phyloP scores from a whole-genome alignment of 2,329 filamentous ascomycete species.

The Fusarium bulbicola region DNA sequence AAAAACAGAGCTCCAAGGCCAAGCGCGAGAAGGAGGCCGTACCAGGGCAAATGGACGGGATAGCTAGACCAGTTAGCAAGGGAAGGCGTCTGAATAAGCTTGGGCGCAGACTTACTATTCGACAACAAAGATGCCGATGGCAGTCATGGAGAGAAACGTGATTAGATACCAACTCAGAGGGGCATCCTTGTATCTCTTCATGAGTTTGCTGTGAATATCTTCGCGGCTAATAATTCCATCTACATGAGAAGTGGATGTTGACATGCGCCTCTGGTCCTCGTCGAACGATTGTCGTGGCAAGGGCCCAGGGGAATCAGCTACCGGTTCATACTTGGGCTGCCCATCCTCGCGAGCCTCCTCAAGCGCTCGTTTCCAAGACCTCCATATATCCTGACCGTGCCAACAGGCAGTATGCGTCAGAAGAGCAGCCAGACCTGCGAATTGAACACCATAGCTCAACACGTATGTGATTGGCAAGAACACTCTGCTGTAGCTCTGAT shows the following conservation, averaged over 20 bases:
- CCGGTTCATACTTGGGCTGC: conserved; percentile 62
- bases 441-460: conserved; percentile 85
- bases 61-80: conserved; percentile 60
- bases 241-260: conserved; percentile 51
- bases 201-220: conserved; percentile 85
- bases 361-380: conserved; percentile 76
- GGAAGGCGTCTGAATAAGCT: background rate
- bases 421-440: conserved; percentile 81
- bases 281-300: conserved; percentile 29
- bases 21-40: conserved; percentile 81
- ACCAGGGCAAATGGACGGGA: conserved; percentile 86
- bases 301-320: conserved; percentile 47
- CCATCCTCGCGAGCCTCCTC: conserved; percentile 66
- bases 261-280: conserved; percentile 35
- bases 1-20: conserved; percentile 83
- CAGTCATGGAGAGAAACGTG: conserved; percentile 79
- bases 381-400: conserved; percentile 85
- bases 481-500: conserved; percentile 82
- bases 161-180: conserved; percentile 83
- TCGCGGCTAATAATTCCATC: conserved; percentile 73
- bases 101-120: conserved; percentile 71
- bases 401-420: conserved; percentile 84
- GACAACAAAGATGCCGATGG: conserved; percentile 83
- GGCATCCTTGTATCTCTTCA: conserved; percentile 84
- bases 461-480: conserved; percentile 90